Percentiles rank a stretch among this genome's conserved stretches.
phyloP scores from a whole-genome alignment of 1,139 yeast species.

The Lodderomyces parapsilosis region DNA sequence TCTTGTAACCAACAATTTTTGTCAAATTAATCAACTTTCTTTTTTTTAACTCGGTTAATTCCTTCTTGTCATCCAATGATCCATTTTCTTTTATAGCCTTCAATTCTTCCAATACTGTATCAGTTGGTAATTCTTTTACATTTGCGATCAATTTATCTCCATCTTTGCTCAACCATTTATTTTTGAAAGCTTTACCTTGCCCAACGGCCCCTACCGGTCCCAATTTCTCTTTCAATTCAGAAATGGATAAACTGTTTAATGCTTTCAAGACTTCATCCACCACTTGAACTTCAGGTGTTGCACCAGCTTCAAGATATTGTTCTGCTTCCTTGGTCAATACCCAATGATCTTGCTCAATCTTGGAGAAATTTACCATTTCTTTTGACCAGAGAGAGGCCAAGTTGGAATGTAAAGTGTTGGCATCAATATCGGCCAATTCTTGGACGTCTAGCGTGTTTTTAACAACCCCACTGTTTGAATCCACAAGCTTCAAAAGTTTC shows the following conservation, averaged over 20 bases:
- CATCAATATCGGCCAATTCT: constrained; percentile 36
- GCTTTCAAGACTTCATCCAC: constrained; percentile 72
- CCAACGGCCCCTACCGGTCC: constrained; percentile 89
- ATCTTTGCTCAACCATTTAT: constrained; percentile 91
- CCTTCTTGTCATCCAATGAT: constrained; percentile 58
- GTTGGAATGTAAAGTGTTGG: constrained; percentile 59
- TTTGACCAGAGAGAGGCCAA: constrained; percentile 85
- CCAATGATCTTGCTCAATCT: constrained; percentile 78
- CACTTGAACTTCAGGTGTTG: constrained; percentile 83
- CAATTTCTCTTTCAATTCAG: constrained; percentile 74
- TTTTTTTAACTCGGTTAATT: constrained; percentile 82
- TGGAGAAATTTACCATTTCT: constrained; percentile 72
- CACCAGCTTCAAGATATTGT: constrained; percentile 71
- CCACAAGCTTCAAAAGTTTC: constrained; percentile 58
- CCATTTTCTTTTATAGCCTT: constrained; percentile 60
- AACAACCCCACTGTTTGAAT: constrained; percentile 53
- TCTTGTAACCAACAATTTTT: constrained; percentile 73
- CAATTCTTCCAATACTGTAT: constrained; percentile 66
- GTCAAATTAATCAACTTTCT: constrained; percentile 78
- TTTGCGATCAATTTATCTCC: constrained; percentile 75
- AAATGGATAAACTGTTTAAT: constrained; percentile 75
- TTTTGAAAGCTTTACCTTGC: constrained; percentile 97
- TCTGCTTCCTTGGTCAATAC: constrained; percentile 77
- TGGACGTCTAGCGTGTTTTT: constrained; percentile 63
- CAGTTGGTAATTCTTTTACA: constrained; percentile 53